These are phyloP conservation scores for Penicillium sp. DNA, from an alignment of 2,329 filamentous ascomycete genomes.

Conservation along the genomic window DNA sequence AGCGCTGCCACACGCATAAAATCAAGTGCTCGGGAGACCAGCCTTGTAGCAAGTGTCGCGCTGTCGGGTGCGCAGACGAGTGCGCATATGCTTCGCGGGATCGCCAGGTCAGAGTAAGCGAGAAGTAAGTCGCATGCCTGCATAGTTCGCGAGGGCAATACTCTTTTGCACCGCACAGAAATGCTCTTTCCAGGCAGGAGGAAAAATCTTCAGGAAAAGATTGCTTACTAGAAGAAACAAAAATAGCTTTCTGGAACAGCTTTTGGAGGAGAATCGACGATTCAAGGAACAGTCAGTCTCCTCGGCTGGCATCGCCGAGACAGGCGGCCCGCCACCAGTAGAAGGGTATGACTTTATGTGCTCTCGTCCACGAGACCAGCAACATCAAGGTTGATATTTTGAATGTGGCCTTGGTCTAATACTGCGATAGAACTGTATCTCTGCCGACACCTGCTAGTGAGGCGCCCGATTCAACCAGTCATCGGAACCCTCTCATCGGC, in stretches of 20 bases:
- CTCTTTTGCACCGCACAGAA: no score
- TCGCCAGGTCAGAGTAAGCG: constrained; percentile 38
- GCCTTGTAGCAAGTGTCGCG: constrained; percentile 39
- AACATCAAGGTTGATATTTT: no score
- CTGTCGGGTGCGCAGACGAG: constrained; percentile 32
- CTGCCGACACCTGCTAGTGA: constrained; percentile 17
- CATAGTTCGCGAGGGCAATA: no score
- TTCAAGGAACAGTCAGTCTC: constrained; percentile 26
- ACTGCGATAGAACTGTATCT: constrained; percentile 6
- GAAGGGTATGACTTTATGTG: constrained; percentile 8
- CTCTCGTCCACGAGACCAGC: not conserved
- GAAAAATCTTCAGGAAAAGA: no score
- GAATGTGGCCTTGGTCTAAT: not conserved
- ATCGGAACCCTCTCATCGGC: constrained; percentile 31
- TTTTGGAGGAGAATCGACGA: constrained; percentile 30
- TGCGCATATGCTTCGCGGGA: constrained; percentile 40
- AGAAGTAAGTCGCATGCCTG: constrained; percentile 21
- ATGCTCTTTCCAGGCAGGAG: not conserved
- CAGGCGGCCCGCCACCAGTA: constrained; percentile 10
- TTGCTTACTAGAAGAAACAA: not conserved
- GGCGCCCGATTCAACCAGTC: constrained; percentile 24
- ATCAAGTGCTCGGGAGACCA: constrained; percentile 44
- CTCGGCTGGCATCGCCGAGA: constrained; percentile 23
- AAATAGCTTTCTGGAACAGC: constrained; percentile 24
- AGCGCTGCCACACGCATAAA: constrained; percentile 43